Evolutionary conservation across 129 eudicot species (phyloP).

Genomic region (Glebionis coronaria): DNA sequence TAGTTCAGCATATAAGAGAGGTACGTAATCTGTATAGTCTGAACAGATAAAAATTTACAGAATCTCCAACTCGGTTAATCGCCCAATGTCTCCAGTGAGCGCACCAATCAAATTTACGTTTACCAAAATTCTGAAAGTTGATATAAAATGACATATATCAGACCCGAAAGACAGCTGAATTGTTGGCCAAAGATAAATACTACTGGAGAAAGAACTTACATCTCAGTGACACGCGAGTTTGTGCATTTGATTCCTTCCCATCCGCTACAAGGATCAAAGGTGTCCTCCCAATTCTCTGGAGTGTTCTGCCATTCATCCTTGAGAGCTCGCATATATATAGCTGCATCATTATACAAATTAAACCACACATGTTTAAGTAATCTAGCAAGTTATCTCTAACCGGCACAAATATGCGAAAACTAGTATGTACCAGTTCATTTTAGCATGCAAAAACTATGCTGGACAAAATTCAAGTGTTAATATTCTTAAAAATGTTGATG

Average conservation of each 20-base stretch:
- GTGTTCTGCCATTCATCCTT: constrained; percentile 39
- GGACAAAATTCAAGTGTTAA: too few relatives aligned
- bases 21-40: not conserved
- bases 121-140: constrained; percentile 48
- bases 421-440: too few relatives aligned
- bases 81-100: constrained; percentile 55
- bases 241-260: constrained; percentile 63
- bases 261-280: constrained; percentile 45
- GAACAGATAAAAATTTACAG: constrained; percentile 44
- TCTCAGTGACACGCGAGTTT: constrained; percentile 39
- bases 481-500: too few relatives aligned
- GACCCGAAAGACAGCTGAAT: not conserved
- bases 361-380: not conserved
- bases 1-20: too few relatives aligned
- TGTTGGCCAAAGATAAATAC: not conserved
- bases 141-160: not conserved
- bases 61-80: constrained; percentile 52
- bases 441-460: too few relatives aligned
- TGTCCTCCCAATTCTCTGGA: constrained; percentile 54
- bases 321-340: constrained; percentile 34
- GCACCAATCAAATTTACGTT: constrained; percentile 52
- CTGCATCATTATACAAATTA: constrained; percentile 27
- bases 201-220: constrained; percentile 33
- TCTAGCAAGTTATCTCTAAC: too few relatives aligned
- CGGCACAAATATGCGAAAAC: too few relatives aligned